phyloP scores from a whole-genome alignment of 257 asterid species.

The Lavandula angustifolia region DNA sequence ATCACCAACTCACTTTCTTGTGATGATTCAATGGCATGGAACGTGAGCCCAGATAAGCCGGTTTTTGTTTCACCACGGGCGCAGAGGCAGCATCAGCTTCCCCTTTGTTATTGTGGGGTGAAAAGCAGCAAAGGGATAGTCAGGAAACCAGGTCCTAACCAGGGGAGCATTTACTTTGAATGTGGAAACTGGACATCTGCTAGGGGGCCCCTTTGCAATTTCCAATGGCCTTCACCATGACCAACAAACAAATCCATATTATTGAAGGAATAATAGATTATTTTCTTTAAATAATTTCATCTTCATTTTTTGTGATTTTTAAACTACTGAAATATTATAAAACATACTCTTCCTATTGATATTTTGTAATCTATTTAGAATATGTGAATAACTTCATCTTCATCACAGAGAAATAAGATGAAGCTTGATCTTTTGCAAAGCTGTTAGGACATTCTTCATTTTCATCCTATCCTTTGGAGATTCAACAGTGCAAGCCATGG shows the following conservation, averaged over 20 bases:
- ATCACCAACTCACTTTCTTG: slow-evolving; percentile 59
- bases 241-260: neutral
- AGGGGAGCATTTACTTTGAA: slow-evolving; percentile 69
- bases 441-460: slow-evolving; percentile 23
- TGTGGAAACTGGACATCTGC: slow-evolving; percentile 83
- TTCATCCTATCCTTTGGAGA: slow-evolving; percentile 31
- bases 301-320: neutral
- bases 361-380: too few species aligned
- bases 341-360: too few species aligned
- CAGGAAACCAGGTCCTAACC: slow-evolving; percentile 74
- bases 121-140: slow-evolving; percentile 63
- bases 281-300: slow-evolving; percentile 8
- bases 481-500: slow-evolving; percentile 34
- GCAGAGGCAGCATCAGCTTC: slow-evolving; percentile 46
- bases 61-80: slow-evolving; percentile 39
- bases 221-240: slow-evolving; percentile 60
- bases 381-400: too few species aligned
- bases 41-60: slow-evolving; percentile 40
- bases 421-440: slow-evolving; percentile 35
- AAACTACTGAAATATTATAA: too few species aligned
- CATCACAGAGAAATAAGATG: neutral
- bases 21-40: slow-evolving; percentile 42
- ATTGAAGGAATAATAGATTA: neutral
- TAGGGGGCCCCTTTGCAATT: slow-evolving; percentile 72
- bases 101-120: slow-evolving; percentile 66